These are phyloP conservation scores for Pestalotiopsis sp. DNA, from an alignment of 2,329 filamentous ascomycete genomes.

Conservation along the genomic window DNA sequence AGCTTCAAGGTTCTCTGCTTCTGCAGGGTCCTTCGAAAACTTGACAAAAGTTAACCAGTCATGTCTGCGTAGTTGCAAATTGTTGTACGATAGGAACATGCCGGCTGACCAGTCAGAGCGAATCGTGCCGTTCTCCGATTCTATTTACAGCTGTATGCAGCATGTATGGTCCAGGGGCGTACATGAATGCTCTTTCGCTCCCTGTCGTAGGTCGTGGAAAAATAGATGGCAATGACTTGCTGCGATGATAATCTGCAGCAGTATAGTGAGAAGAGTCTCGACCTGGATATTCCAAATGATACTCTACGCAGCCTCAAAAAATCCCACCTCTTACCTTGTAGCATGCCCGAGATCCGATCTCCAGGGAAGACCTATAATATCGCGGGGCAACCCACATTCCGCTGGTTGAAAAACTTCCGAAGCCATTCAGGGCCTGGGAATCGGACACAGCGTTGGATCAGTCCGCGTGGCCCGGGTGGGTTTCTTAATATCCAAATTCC, in stretches of 20 bases:
- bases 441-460: background rate
- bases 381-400: background rate
- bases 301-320: background rate
- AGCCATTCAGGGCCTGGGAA: background rate
- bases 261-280: background rate
- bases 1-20: background rate
- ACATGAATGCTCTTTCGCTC: background rate
- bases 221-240: background rate
- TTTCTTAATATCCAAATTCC: background rate
- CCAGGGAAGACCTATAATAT: background rate
- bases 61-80: background rate
- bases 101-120: no score
- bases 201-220: background rate
- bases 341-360: background rate
- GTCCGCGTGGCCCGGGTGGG: background rate
- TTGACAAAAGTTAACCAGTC: background rate
- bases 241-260: background rate
- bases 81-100: no score
- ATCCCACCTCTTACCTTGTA: background rate
- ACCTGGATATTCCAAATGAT: background rate
- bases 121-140: no score
- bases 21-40: background rate
- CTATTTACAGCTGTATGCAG: background rate
- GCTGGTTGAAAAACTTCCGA: background rate
- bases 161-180: background rate